These are phyloP conservation scores for Gossypium bickii DNA, from an alignment of 345 rosid genomes.

Conservation along the genomic window DNA sequence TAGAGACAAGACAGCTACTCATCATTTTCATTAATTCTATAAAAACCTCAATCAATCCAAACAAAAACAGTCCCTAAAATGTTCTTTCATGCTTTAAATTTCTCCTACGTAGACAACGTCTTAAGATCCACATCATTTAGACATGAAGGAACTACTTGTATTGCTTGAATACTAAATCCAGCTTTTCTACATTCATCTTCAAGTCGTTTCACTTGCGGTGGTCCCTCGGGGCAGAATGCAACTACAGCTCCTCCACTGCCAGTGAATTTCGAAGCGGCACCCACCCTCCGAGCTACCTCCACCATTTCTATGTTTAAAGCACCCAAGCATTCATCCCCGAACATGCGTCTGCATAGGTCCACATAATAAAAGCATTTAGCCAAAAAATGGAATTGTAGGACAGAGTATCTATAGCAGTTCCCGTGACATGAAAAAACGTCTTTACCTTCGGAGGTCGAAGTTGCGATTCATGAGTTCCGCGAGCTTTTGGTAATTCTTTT, in stretches of 20 bases:
- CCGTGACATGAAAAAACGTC: neutral
- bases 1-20: no score
- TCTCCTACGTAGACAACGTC: slow-evolving; percentile 23
- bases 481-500: slow-evolving; percentile 61
- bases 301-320: slow-evolving; percentile 81
- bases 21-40: neutral
- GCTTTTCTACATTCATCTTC: slow-evolving; percentile 67
- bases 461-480: slow-evolving; percentile 72
- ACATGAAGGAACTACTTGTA: slow-evolving; percentile 51
- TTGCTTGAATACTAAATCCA: slow-evolving; percentile 57
- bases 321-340: slow-evolving; percentile 78
- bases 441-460: slow-evolving; percentile 80
- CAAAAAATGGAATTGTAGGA: neutral
- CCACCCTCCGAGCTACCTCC: slow-evolving; percentile 69
- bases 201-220: slow-evolving; percentile 54
- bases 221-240: slow-evolving; percentile 71
- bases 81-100: neutral
- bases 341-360: slow-evolving; percentile 50
- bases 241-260: slow-evolving; percentile 97
- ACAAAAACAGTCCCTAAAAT: neutral
- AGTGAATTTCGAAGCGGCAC: slow-evolving; percentile 83
- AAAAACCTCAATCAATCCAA: neutral
- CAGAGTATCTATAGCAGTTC: neutral
- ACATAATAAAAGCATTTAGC: neutral
- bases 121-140: slow-evolving; percentile 42